Conservation (phyloP, 108 stramenopile genomes). For the Stephanodiscus triporus region DNA sequence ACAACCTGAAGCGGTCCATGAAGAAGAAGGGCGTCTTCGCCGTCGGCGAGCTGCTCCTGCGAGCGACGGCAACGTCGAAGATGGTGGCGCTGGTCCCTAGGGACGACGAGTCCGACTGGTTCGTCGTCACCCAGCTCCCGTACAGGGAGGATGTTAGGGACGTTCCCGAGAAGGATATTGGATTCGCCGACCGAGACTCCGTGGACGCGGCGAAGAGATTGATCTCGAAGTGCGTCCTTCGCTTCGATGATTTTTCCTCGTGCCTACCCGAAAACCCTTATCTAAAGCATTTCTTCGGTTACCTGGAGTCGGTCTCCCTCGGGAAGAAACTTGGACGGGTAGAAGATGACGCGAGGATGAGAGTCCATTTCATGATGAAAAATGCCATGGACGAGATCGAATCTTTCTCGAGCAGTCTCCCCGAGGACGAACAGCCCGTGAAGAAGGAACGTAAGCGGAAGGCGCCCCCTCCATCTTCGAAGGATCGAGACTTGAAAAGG, state of each 20-base stretch:
- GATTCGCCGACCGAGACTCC: constrained; percentile 42
- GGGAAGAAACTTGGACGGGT: constrained; percentile 42
- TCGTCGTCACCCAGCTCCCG: constrained; percentile 60
- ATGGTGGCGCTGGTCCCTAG: constrained; percentile 72
- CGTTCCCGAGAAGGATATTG: constrained; percentile 19
- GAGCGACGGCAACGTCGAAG: constrained; percentile 49
- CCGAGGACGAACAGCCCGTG: constrained; percentile 47
- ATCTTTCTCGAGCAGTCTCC: constrained; percentile 50
- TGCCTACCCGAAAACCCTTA: constrained; percentile 61
- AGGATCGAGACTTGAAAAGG: constrained; percentile 10
- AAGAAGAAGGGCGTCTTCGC: constrained; percentile 67
- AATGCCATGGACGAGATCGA: constrained; percentile 56
- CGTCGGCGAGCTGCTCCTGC: constrained; percentile 67
- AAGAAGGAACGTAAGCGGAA: constrained; percentile 53
- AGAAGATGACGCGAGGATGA: constrained; percentile 49
- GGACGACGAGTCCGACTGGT: constrained; percentile 48
- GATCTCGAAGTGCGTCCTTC: constrained; percentile 48
- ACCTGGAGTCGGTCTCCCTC: constrained; percentile 66
- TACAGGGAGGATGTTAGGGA: constrained; percentile 62
- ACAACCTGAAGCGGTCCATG: constrained; percentile 69
- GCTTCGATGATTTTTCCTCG: constrained; percentile 53
- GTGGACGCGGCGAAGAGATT: constrained; percentile 66
- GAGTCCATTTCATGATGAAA: constrained; percentile 46
- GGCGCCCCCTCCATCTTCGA: constrained; percentile 6
- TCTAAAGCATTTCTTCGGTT: constrained; percentile 67